Percentiles rank a stretch among this genome's conserved stretches.
Conservation (phyloP, 2,329 filamentous ascomycete species). For the Hypoxylon rubiginosum region DNA sequence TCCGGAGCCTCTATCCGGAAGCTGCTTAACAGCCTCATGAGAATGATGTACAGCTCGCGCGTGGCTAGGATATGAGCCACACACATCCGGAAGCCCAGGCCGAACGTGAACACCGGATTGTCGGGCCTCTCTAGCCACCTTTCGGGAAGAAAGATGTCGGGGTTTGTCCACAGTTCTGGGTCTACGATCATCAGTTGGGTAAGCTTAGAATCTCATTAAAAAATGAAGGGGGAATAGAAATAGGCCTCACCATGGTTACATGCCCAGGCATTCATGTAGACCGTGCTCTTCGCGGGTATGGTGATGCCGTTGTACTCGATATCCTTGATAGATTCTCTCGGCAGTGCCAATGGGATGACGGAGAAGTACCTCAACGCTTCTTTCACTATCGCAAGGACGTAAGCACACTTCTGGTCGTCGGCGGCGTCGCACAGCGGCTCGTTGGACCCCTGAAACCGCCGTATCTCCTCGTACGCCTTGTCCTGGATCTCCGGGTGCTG, state of each 20-base stretch:
- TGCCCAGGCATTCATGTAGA: conserved; percentile 73
- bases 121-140: conserved; percentile 48
- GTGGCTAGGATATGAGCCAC: conserved; percentile 48
- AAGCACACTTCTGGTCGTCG: conserved; percentile 82
- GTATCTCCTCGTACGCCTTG: conserved; percentile 77
- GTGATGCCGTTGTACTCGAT: conserved; percentile 75
- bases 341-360: conserved; percentile 83
- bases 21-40: conserved; percentile 48
- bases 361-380: conserved; percentile 84
- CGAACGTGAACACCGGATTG: conserved; percentile 47
- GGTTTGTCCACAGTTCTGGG: conserved; percentile 46
- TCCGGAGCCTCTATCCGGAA: conserved; percentile 44
- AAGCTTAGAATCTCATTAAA: neutral
- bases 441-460: conserved; percentile 54
- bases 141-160: conserved; percentile 45
- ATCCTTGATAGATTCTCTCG: conserved; percentile 78
- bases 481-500: conserved; percentile 78
- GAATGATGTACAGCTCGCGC: conserved; percentile 49
- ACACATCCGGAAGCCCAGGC: conserved; percentile 50
- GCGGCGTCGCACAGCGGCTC: conserved; percentile 79
- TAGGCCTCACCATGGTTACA: conserved; percentile 46
- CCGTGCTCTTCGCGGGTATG: conserved; percentile 82
- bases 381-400: conserved; percentile 82
- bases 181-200: conserved; percentile 31
- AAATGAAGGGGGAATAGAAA: neutral